phyloP scores from a whole-genome alignment of 805 yeast species.

The Candida sonorensis region DNA sequence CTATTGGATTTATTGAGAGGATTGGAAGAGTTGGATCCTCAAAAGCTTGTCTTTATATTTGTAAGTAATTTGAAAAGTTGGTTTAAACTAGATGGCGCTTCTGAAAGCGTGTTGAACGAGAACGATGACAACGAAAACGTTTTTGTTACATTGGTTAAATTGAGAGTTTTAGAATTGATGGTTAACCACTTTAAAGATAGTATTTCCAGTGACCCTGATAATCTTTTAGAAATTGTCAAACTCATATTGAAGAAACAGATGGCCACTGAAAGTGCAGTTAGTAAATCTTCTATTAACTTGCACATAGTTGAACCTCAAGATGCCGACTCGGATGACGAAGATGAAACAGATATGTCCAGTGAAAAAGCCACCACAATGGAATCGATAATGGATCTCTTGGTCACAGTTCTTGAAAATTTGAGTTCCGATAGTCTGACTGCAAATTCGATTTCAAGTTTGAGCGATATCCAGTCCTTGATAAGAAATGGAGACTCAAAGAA shows the following conservation, averaged over 20 bases:
- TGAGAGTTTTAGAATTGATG: conserved; percentile 58
- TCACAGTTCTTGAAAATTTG: too few species aligned
- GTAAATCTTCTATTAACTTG: not conserved
- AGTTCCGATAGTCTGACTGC: conserved; percentile 3
- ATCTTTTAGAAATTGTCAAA: conserved; percentile 44
- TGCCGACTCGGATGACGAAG: conserved; percentile 36
- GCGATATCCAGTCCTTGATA: conserved; percentile 9
- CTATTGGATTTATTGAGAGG: conserved; percentile 12
- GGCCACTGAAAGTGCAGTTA: not conserved
- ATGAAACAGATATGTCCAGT: conserved; percentile 24
- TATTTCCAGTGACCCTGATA: conserved; percentile 48
- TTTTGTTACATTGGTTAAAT: conserved; percentile 47
- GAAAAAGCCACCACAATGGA: conserved; percentile 26
- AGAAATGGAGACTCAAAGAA: too few species aligned
- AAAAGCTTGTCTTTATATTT: conserved; percentile 40
- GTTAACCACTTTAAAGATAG: conserved; percentile 52
- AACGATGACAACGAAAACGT: conserved; percentile 36
- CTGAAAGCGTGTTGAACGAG: too few species aligned
- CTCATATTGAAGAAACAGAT: conserved; percentile 28
- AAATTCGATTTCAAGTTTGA: conserved; percentile 5
- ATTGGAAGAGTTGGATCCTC: conserved; percentile 43
- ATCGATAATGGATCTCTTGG: conserved; percentile 32
- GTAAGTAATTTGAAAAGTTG: conserved; percentile 51
- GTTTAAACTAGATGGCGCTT: conserved; percentile 32
- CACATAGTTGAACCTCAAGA: conserved; percentile 16